Conservation (phyloP, 2,329 filamentous ascomycete genomes). For the Myriosclerotinia curreyana region DNA sequence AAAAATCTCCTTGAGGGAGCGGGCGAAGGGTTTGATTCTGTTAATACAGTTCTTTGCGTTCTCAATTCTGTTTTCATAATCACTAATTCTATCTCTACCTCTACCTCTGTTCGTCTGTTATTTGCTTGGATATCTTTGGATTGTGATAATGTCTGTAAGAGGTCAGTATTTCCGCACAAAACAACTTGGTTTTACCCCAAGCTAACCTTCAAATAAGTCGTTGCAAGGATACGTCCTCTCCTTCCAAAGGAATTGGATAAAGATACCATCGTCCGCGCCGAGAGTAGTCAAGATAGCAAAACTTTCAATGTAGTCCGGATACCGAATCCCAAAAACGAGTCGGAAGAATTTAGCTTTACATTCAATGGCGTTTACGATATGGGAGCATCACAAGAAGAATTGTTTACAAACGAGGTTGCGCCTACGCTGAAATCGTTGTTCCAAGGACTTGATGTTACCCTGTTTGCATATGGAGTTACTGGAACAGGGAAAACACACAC, state of each 20-base stretch:
- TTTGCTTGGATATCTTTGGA: slow-evolving; percentile 8
- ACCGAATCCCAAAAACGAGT: slow-evolving; percentile 88
- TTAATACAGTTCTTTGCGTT: slow-evolving; percentile 7
- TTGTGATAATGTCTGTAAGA: slow-evolving; percentile 34
- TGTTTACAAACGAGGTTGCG: slow-evolving; percentile 91
- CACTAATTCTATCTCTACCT: slow-evolving; percentile 4
- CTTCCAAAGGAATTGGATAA: slow-evolving; percentile 81
- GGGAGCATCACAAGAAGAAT: slow-evolving; percentile 73
- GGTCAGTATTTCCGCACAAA: slow-evolving; percentile 25
- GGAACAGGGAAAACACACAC: slow-evolving; percentile 95
- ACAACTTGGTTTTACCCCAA: slow-evolving; percentile 41
- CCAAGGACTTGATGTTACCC: slow-evolving; percentile 79
- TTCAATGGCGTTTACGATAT: slow-evolving; percentile 93
- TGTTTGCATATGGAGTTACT: slow-evolving; percentile 91
- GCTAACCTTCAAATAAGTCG: slow-evolving; percentile 63
- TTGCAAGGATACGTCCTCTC: slow-evolving; percentile 85
- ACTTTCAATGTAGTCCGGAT: slow-evolving; percentile 74
- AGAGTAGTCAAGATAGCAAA: slow-evolving; percentile 58
- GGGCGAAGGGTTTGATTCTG: background rate
- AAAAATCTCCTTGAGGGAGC: slow-evolving; percentile 1
- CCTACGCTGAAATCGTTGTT: slow-evolving; percentile 91
- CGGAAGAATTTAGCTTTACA: slow-evolving; percentile 87
- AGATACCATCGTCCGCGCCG: slow-evolving; percentile 77
- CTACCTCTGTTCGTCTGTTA: background rate
- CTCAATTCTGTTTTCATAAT: background rate